Conservation (phyloP, 192 early-diverging fungal species). For the Chytriomyces sp. region DNA sequence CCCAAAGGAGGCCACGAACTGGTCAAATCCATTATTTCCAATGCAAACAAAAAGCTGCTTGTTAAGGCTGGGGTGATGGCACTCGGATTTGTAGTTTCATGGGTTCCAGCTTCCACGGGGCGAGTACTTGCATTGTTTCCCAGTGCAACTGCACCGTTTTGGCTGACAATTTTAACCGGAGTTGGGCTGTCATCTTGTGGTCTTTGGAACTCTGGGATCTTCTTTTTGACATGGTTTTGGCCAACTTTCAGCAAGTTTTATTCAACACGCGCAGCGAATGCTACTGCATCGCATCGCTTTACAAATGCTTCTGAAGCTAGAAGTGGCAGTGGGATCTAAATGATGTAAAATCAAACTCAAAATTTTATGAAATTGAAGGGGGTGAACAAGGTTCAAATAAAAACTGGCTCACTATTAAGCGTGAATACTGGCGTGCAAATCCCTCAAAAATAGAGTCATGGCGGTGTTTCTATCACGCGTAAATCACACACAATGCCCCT, state of each 20-base stretch:
- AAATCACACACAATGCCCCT: too few species aligned
- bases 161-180: background rate
- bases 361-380: too few species aligned
- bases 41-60: background rate
- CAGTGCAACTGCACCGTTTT: background rate
- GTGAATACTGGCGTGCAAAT: too few species aligned
- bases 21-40: background rate
- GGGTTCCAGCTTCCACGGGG: background rate
- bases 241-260: background rate
- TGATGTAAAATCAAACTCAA: too few species aligned
- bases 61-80: background rate
- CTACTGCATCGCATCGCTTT: too few species aligned
- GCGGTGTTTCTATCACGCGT: too few species aligned
- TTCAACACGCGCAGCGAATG: too few species aligned
- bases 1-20: background rate
- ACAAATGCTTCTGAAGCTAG: too few species aligned
- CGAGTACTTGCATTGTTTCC: background rate
- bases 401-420: too few species aligned
- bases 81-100: constrained; percentile 5
- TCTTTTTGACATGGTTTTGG: constrained; percentile 12
- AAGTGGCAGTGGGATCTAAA: too few species aligned
- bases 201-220: constrained; percentile 8
- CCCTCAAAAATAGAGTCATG: too few species aligned
- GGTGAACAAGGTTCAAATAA: too few species aligned
- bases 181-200: constrained; percentile 2